Base-by-base conservation (phyloP, 805 yeast genomes). In the Yamadazyma kitorensis region DNA sequence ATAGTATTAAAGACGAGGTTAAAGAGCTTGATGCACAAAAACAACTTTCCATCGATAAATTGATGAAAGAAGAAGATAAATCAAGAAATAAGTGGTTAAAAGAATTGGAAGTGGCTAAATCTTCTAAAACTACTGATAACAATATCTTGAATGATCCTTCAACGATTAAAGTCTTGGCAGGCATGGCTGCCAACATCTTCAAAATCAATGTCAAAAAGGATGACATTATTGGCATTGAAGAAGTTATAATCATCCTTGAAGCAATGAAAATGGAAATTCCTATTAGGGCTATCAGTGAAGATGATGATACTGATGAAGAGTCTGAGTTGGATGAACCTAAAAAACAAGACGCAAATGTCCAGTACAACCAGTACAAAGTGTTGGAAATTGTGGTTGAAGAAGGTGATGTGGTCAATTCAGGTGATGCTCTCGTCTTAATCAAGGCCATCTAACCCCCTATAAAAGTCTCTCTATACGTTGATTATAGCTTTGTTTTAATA, bases 221-320 rank as follows among this genome's bases (percentile, higher is more conserved):
- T 13, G 57, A 48, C 27, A 30, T 21, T 2, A 33, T 57, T 6
- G 29, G 39, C 4, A 26, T 19, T 2, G 48, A 44, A 15, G 58
- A 54, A 34, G 45, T 45, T 12, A 25, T 52, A 15, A 35, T 57
- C 11, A 42, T 59, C 29, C 36, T 59, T 9, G 64, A 59, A 40
- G 59, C 64, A 5, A 59, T 59, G 64, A 59, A 59, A 27, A 59
- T 59, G 64, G 64, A 59, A 36, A 56, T 59, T 21, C 51, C 61
- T 6, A 33, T 59, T 2, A 48, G 53, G 33, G 40, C 55, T 12
- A 38, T 44, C 6, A 31, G 29, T 24, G 48, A 39, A 20, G 44
- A 34, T 2, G 39, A 35, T 6, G 40, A 40, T 17, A 46, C 41
- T 22, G 51, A 45, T 15, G 45, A 43, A 17, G 39, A 39, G 13